Conservation (phyloP, 306 rosid species). For the Gillenia trifoliata region DNA sequence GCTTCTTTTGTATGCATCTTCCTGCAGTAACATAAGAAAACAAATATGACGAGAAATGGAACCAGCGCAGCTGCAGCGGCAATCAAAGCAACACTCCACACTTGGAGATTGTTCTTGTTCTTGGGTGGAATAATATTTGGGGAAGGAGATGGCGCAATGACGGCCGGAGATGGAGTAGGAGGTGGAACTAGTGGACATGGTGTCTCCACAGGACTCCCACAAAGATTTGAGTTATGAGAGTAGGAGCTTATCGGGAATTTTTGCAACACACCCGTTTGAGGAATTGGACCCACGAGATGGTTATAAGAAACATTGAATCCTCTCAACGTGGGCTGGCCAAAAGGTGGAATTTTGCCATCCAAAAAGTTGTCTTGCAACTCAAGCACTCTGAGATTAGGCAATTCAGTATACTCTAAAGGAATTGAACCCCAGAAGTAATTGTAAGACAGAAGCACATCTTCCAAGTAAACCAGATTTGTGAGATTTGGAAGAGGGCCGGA, state of each 20-base stretch:
- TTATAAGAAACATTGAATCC: slow-evolving; percentile 57
- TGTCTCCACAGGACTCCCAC: slow-evolving; percentile 51
- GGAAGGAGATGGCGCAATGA: background rate
- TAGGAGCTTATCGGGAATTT: slow-evolving; percentile 43
- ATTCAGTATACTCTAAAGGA: slow-evolving; percentile 37
- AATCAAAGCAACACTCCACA: slow-evolving; percentile 37
- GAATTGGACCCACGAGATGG: slow-evolving; percentile 51
- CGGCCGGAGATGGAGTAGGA: background rate
- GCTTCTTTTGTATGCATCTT: slow-evolving; percentile 25
- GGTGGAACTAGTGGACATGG: slow-evolving; percentile 33
- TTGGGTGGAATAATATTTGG: background rate
- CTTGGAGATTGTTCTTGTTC: background rate
- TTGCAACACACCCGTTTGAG: slow-evolving; percentile 41
- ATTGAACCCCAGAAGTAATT: slow-evolving; percentile 48
- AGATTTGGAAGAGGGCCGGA: slow-evolving; percentile 50
- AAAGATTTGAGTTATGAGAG: slow-evolving; percentile 46
- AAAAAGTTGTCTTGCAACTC: slow-evolving; percentile 47
- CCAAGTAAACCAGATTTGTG: slow-evolving; percentile 35
- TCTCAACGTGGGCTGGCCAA: slow-evolving; percentile 47
- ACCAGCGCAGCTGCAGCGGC: slow-evolving; percentile 26
- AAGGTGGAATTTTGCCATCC: slow-evolving; percentile 47
- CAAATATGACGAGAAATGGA: slow-evolving; percentile 26
- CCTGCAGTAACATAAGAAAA: slow-evolving; percentile 27
- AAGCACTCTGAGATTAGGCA: slow-evolving; percentile 29
- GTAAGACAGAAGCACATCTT: slow-evolving; percentile 32